Evolutionary conservation across 305 asterid species (phyloP).

Genomic region (Fraxinus xanthoxyloides): DNA sequence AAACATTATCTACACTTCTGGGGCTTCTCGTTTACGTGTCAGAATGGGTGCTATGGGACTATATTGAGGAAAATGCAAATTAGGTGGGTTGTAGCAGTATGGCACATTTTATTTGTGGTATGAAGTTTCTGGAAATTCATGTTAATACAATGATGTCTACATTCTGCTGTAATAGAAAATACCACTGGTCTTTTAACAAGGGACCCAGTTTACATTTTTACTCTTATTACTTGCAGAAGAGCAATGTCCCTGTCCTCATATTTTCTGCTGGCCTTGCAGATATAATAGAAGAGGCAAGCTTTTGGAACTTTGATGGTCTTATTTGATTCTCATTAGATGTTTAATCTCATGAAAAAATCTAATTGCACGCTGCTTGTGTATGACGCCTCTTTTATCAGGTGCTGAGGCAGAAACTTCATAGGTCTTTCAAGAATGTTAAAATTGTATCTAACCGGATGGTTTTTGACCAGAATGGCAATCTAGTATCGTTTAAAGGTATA

Average conservation of each 20-base stretch:
- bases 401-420: constrained; percentile 77
- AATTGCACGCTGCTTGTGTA: constrained; percentile 23
- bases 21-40: constrained; percentile 12
- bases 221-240: constrained; percentile 47
- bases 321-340: not conserved
- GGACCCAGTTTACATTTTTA: constrained; percentile 14
- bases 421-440: constrained; percentile 75
- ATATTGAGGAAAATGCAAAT: constrained; percentile 13
- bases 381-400: constrained; percentile 50
- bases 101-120: not conserved
- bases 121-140: not conserved
- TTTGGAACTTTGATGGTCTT: constrained; percentile 18
- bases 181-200: not conserved
- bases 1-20: constrained; percentile 16
- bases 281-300: constrained; percentile 87
- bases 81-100: not conserved
- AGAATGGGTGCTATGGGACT: constrained; percentile 12
- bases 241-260: constrained; percentile 74
- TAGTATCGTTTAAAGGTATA: constrained; percentile 68
- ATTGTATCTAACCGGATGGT: constrained; percentile 88
- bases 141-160: not conserved
- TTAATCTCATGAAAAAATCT: not conserved
- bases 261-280: constrained; percentile 96
- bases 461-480: constrained; percentile 68
- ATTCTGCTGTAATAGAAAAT: not conserved